Base-by-base conservation (phyloP, 257 asterid species). In the Rehmannia glutinosa region DNA sequence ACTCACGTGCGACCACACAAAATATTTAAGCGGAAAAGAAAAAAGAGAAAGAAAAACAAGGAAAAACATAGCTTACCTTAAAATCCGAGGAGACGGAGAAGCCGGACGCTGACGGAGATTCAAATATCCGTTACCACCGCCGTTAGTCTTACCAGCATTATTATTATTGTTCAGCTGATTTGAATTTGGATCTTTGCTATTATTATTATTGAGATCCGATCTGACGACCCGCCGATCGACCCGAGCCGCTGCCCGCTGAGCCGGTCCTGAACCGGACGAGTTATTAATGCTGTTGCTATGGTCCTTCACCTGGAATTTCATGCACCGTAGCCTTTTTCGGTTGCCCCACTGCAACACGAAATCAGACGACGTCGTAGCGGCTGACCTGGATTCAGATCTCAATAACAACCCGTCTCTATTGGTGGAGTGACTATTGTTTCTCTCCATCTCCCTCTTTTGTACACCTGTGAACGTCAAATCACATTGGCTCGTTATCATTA, bases 291-390 rank as follows among this genome's bases (percentile, higher is more conserved):
- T 58, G 17, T 36, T 73, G 73, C 11, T 25, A n/a, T 73, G 81
- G 69, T 85, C 90, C 80, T 84, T 85, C 6, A 65, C 79, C 62
- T 79, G 91, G 30, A 75, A 80, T 82, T 93, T 93, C 94, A 83
- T 86, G 76, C 98, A 86, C 21, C 92, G 83, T 50, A 87, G 68
- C 80, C 96, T 75, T 70, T 93, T 93, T 64, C 89, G 75, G 65
- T 82, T 90, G 6, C 97, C 99, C 96, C 95, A 86, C 84, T 86
- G 97, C 75, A 93, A 75, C 5, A 77, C 82, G 75, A 90, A 88
- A 64, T 90, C 89, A 0, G 92, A 82, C 70, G 97, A 78, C 79
- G 92, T 47, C 68, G 84, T 79, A 23, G 68, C 72, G 4, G 76
- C 75, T 50, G 87, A 72, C 77, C 78, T 78, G 35, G 83, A 70